phyloP scores from a whole-genome alignment of 1,284 basidiomycete species.

The Coniophora puteana region DNA sequence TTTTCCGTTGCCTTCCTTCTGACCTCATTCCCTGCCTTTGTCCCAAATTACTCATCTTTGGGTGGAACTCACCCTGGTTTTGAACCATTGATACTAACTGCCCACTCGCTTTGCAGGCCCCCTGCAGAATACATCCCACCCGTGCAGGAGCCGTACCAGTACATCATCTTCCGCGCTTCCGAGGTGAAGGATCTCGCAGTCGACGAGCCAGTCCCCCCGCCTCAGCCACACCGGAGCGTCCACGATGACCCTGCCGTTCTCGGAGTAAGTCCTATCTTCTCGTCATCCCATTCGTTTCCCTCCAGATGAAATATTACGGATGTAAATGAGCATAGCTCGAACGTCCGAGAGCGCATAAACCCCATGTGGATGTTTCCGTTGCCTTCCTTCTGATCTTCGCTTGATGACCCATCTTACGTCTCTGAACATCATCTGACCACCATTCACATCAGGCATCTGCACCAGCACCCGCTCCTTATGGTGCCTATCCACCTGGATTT shows the following conservation, averaged over 20 bases:
- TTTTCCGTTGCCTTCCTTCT: conserved; percentile 75
- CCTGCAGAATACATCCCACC: conserved; percentile 73
- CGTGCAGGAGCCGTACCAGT: conserved; percentile 72
- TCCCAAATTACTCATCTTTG: conserved; percentile 7
- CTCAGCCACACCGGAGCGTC: conserved; percentile 54
- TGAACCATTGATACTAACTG: conserved; percentile 12
- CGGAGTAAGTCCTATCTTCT: conserved; percentile 46
- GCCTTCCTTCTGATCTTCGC: conserved; percentile 51
- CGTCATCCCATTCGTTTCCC: conserved; percentile 9
- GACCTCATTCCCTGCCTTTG: conserved; percentile 30
- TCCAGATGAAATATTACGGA: conserved; percentile 49
- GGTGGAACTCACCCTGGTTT: conserved; percentile 4
- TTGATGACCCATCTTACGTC: not conserved
- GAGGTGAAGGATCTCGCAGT: conserved; percentile 80
- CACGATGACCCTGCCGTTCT: conserved; percentile 78
- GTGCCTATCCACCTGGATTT: conserved; percentile 25
- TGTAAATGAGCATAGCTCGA: conserved; percentile 40
- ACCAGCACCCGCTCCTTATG: conserved; percentile 25
- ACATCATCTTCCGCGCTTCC: conserved; percentile 80
- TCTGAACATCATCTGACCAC: conserved; percentile 12
- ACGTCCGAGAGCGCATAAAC: conserved; percentile 51
- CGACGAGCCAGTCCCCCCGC: conserved; percentile 58
- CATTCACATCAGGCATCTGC: conserved; percentile 28
- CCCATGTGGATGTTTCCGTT: conserved; percentile 54
- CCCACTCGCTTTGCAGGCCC: conserved; percentile 43